Base-by-base conservation (phyloP, 805 yeast genomes). In the Hanseniaspora guilliermondii region DNA sequence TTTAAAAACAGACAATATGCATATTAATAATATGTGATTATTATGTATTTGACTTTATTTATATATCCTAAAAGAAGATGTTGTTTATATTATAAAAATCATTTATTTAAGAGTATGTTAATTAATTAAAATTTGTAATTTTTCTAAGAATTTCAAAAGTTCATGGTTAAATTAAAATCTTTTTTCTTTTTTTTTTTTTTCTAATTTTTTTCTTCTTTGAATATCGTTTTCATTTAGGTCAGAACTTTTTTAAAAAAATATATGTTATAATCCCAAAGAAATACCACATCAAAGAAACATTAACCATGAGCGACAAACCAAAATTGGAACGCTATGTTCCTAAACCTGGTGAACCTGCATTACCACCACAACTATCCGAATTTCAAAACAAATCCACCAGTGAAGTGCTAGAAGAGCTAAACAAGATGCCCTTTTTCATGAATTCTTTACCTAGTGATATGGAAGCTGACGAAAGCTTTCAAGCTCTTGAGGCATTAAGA, bases 381-480 rank as follows among this genome's bases (percentile, higher is more conserved):
- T 69, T 71, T 40, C 68, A 74, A 36, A 74, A 77, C 55, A 85
- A 85, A 62, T 69, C 86, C 1, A 73, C 84, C 0, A 95, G 85
- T 56, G 89, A 88, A 58, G 80, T 88, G 22, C 73, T 86, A 70
- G 70, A 72, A 17, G 95, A 87, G 60, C 70, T 93, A 62, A 87
- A 87, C 65, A 75, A 85, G 62, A 70, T 87, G 65, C 98, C 98
- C 8, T 85, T 93, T 61, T 93, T 93, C 73, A 93, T 93, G 98
- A 88, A 88, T 16, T 76, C 83, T 60, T 69, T 87, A 17, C 94
- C 85, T 61, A 85, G 79, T 32, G 87, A 85, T 60, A 64, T 73
- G 4, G 82, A 79, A 49, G 94, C 83, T 61, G 85, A 79, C 32
- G 87, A 84, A 59, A 83, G 80, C 44, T 86, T 85, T 62, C 64